A percentile compares a stretch with the other conserved stretches of the same genome.
Conservation (phyloP, 805 yeast genomes). For the Candida yuanshanica region DNA sequence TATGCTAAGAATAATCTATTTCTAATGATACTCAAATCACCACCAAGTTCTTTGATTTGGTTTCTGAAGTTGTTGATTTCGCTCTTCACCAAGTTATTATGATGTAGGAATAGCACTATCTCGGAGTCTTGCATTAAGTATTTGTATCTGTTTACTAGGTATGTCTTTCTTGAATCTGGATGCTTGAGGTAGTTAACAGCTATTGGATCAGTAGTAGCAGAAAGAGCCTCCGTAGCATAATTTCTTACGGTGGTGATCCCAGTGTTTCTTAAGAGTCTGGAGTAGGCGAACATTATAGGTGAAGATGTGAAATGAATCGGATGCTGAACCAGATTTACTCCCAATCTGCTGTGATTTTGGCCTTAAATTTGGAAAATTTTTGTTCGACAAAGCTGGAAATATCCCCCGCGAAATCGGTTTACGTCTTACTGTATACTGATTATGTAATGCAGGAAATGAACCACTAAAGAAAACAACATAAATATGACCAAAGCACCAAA, state of each 20-base stretch:
- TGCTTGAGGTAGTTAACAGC: constrained; percentile 41
- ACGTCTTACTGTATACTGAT: too few relatives aligned
- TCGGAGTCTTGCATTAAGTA: constrained; percentile 61
- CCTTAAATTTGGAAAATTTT: not conserved
- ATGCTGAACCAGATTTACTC: constrained; percentile 2
- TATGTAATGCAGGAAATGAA: too few relatives aligned
- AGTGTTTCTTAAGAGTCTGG: constrained; percentile 1
- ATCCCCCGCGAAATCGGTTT: not conserved
- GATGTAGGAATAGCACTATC: constrained; percentile 75
- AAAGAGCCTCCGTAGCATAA: constrained; percentile 11
- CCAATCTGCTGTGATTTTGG: not conserved
- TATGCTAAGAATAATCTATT: constrained; percentile 69
- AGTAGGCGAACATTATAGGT: not conserved
- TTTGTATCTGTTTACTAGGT: constrained; percentile 74
- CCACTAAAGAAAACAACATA: not conserved
- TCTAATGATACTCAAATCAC: constrained; percentile 61
- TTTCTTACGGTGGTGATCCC: constrained; percentile 10
- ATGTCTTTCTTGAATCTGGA: constrained; percentile 74
- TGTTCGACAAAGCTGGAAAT: not conserved
- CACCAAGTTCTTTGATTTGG: constrained; percentile 62
- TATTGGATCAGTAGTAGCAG: constrained; percentile 19
- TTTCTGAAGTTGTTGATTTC: constrained; percentile 64
- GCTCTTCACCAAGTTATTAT: constrained; percentile 65
- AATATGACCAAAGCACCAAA: constrained; percentile 2
- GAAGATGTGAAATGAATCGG: constrained; percentile 1